phyloP scores from a whole-genome alignment of 2,329 filamentous ascomycete species.

The Scedosporium apiospermum region DNA sequence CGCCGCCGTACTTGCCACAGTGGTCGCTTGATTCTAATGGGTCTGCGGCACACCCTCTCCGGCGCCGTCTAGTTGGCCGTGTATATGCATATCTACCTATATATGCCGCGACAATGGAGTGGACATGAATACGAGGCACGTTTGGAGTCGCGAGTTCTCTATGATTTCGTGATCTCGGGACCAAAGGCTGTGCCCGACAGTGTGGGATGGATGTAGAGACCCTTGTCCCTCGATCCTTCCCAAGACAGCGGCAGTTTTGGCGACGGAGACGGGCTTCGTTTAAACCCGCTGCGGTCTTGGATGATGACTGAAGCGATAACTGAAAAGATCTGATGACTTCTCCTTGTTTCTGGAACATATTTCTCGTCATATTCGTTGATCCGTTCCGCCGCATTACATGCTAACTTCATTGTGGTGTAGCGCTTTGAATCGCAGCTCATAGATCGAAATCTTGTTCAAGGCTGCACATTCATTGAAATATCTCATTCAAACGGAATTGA shows the following conservation, averaged over 20 bases:
- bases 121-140: constrained; percentile 1
- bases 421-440: not conserved
- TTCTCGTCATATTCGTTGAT: not conserved
- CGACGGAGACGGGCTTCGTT: not conserved
- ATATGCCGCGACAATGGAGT: not conserved
- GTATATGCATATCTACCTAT: not conserved
- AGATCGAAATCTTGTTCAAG: not conserved
- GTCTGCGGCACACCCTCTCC: not conserved
- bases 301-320: constrained; percentile 4
- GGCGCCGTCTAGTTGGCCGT: not conserved
- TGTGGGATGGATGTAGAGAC: not conserved
- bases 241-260: not conserved
- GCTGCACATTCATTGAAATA: not conserved
- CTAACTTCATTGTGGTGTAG: not conserved
- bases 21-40: not conserved
- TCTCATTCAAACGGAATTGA: too few relatives aligned
- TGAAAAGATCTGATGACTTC: constrained; percentile 7
- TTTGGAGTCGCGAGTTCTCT: constrained; percentile 6
- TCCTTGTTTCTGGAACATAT: not conserved
- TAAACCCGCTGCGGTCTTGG: constrained; percentile 5
- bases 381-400: not conserved
- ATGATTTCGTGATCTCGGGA: not conserved
- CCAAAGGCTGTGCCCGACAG: constrained; percentile 7
- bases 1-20: not conserved
- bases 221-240: not conserved